Evolutionary conservation across 768 basidiomycete species (phyloP).

Genomic region (Podaxis mareebaensis): DNA sequence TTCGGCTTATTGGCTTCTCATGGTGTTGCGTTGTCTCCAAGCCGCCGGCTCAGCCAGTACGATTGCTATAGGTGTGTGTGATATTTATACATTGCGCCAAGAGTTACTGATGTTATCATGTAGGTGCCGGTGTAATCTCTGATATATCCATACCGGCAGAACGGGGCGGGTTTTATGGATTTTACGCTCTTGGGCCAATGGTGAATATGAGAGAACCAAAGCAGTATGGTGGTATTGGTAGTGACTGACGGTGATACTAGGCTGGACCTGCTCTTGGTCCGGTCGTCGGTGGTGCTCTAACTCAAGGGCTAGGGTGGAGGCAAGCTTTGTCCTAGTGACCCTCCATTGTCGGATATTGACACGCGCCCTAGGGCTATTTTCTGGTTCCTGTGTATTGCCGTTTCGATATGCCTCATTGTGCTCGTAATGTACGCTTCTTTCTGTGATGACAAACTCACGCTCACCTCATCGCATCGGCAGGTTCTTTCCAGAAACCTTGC

Average conservation of each 20-base stretch:
- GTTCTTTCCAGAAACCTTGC: slow-evolving; percentile 52
- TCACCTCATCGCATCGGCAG: slow-evolving; percentile 30
- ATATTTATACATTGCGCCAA: slow-evolving; percentile 7
- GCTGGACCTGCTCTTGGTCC: slow-evolving; percentile 66
- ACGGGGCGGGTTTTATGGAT: slow-evolving; percentile 72
- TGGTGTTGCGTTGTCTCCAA: slow-evolving; percentile 80
- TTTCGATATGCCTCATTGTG: slow-evolving; percentile 44
- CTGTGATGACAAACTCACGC: slow-evolving; percentile 9
- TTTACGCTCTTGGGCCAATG: slow-evolving; percentile 65
- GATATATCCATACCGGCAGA: slow-evolving; percentile 76
- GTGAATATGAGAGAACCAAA: slow-evolving; percentile 27
- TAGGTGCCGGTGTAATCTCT: slow-evolving; percentile 74
- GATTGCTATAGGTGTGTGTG: slow-evolving; percentile 59
- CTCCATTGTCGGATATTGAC: not conserved
- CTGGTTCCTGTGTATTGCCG: slow-evolving; percentile 58
- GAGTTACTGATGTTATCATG: not conserved
- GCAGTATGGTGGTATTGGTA: not conserved
- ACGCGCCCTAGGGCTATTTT: slow-evolving; percentile 49
- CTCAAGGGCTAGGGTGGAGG: slow-evolving; percentile 67
- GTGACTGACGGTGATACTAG: not conserved
- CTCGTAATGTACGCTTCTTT: slow-evolving; percentile 42
- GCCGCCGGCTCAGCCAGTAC: slow-evolving; percentile 79
- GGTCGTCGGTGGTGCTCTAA: slow-evolving; percentile 60
- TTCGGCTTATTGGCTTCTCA: slow-evolving; percentile 72
- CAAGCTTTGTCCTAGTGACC: slow-evolving; percentile 21